Evolutionary conservation across 805 yeast species (phyloP), one percentile per base, ranked within the genome.

Genomic region (Candida patagonica): DNA sequence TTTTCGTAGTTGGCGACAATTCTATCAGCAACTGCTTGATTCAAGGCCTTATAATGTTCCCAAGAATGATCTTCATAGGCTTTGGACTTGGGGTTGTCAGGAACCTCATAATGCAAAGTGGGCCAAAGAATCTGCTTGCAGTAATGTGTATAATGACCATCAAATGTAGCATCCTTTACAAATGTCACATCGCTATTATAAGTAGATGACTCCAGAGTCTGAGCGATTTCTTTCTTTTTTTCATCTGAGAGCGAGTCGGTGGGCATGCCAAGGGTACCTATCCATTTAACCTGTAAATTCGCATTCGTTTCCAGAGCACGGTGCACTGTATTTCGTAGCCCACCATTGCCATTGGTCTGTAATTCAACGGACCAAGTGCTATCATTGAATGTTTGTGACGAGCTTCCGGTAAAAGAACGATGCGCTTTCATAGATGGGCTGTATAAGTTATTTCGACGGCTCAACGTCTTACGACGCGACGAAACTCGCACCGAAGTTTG

Each of bases 121-220:
- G 98, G 98, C 97, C 97, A 92, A 45, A 92, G 65, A 29, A 92
- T 84, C 54, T 88, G 94, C 60, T 92, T 92, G 60, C 96, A 89
- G 59, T 82, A 92, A 38, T 85, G 83, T 42, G 76, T 77, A 60
- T 92, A 92, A 55, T 88, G 95, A 16, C 96, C 96, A 53, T 81
- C 82, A 51, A 86, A 85, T 1, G 86, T 77, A 23, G 74, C 61
- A 59, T 92, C 97, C 48, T 74, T 74, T 2, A 89, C 78, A 43
- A 74, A 76, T 2, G 87, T 83, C 0, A 86, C 76, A 43, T 70
- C 72, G 30, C 80, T 74, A 42, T 73, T 54, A 55, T 74, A 79
- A 2, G 76, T 72, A 1, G 57, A 53, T 6, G 33, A 37, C 5
- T 42, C 38, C 10, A 84, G 60, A 29, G 64, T 66, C 0, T 51